phyloP scores from a whole-genome alignment of 2,329 filamentous ascomycete species.

The Cladophialophora bantiana region DNA sequence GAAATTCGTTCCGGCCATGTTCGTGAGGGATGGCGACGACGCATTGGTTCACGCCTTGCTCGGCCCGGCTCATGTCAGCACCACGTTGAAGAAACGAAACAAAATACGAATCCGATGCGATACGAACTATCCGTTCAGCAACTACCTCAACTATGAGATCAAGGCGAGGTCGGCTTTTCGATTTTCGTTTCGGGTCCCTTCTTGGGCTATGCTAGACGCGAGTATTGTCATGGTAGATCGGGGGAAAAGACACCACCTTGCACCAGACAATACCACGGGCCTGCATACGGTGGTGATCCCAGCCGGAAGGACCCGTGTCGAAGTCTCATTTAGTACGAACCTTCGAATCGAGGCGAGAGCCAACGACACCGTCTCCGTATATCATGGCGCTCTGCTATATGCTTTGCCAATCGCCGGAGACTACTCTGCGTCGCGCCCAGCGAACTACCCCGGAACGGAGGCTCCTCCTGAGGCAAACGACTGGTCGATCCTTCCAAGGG shows the following conservation, averaged over 20 bases:
- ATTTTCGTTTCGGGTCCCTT: constrained; percentile 57
- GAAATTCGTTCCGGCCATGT: constrained; percentile 61
- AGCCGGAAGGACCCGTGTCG: constrained; percentile 46
- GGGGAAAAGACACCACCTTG: constrained; percentile 33
- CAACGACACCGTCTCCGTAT: constrained; percentile 54
- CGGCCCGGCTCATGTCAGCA: constrained; percentile 53
- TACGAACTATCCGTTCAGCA: constrained; percentile 60
- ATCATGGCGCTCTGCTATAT: constrained; percentile 55
- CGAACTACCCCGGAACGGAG: constrained; percentile 41
- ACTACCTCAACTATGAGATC: constrained; percentile 52
- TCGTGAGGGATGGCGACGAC: constrained; percentile 51
- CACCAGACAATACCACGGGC: constrained; percentile 47
- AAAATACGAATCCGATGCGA: constrained; percentile 54
- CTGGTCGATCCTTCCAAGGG: constrained; percentile 47
- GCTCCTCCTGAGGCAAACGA: constrained; percentile 45
- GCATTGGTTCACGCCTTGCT: constrained; percentile 61
- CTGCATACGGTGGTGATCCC: constrained; percentile 49
- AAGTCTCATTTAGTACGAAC: constrained; percentile 45
- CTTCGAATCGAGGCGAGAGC: constrained; percentile 48
- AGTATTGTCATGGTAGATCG: constrained; percentile 39
- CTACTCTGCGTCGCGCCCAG: constrained; percentile 40
- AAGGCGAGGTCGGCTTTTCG: constrained; percentile 47
- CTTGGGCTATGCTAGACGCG: constrained; percentile 48
- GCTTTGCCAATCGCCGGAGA: constrained; percentile 49
- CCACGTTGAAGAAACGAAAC: constrained; percentile 47